A percentile compares a stretch with the other conserved stretches of the same genome.
Evolutionary conservation across 2,329 filamentous ascomycete species (phyloP).

Genomic region (Cladosporium colombiae): DNA sequence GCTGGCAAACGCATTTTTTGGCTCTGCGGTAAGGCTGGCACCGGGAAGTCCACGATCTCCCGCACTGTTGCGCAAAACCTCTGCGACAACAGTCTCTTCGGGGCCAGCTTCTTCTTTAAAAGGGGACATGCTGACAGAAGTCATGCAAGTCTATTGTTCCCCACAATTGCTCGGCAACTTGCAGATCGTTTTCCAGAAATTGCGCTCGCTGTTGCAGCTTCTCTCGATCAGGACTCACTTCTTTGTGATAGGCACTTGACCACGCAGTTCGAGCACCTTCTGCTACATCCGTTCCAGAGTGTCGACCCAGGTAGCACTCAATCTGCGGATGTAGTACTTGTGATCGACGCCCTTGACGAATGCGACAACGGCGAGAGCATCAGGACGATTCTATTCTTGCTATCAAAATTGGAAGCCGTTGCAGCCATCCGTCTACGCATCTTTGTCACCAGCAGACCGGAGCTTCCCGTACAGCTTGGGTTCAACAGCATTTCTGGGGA

Average conservation of each 20-base stretch:
- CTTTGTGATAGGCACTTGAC: neutral
- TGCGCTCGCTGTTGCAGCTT: neutral
- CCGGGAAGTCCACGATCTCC: conserved; percentile 38
- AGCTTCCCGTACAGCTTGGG: conserved; percentile 26
- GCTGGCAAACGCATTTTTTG: conserved; percentile 30
- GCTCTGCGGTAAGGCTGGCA: conserved; percentile 38
- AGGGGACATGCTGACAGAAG: conserved; percentile 22
- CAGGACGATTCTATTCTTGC: conserved; percentile 22
- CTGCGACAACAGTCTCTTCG: conserved; percentile 16
- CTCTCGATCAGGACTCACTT: neutral
- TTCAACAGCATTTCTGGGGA: conserved; percentile 22
- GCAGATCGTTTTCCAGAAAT: conserved; percentile 8
- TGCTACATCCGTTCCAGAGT: conserved; percentile 18
- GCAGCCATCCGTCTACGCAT: conserved; percentile 24
- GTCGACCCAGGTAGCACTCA: neutral
- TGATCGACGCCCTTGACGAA: conserved; percentile 39
- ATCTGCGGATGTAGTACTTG: conserved; percentile 12
- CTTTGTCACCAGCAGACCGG: conserved; percentile 31
- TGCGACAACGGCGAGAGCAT: conserved; percentile 27
- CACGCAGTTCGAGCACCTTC: conserved; percentile 22
- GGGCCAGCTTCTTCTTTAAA: conserved; percentile 31
- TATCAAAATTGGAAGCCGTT: conserved; percentile 21
- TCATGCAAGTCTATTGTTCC: conserved; percentile 21
- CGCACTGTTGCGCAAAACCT: conserved; percentile 32
- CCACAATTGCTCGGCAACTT: conserved; percentile 24